A percentile compares a stretch with the other conserved stretches of the same genome.
Conservation (phyloP, 2,329 filamentous ascomycete genomes). For the Neurospora crassa region DNA sequence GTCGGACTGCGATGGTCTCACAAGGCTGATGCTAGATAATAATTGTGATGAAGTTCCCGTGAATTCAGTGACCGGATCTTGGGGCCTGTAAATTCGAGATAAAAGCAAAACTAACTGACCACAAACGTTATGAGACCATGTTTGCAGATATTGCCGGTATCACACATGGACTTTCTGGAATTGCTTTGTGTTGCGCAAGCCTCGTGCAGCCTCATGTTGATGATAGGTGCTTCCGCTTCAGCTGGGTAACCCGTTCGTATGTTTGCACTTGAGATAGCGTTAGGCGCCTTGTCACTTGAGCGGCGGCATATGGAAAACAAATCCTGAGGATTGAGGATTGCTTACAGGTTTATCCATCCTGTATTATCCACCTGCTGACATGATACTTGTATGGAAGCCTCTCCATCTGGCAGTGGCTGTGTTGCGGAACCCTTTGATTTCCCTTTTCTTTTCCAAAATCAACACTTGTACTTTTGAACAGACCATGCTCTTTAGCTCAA, state of each 20-base stretch:
- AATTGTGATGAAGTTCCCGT: not conserved
- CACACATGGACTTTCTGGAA: not conserved
- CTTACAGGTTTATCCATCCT: not conserved
- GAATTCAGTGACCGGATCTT: not conserved
- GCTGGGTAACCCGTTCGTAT: not conserved
- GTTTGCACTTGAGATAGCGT: not conserved
- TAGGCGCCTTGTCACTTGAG: not conserved
- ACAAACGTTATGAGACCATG: not conserved
- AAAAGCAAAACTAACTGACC: not conserved
- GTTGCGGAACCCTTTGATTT: not conserved
- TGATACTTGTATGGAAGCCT: no score
- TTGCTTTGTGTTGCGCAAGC: not conserved
- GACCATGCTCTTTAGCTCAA: not conserved
- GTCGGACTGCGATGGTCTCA: not conserved
- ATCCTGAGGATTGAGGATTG: not conserved
- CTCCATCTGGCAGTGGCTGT: not conserved
- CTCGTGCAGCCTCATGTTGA: not conserved
- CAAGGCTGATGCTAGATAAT: not conserved
- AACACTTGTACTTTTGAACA: not conserved
- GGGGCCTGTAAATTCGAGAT: not conserved
- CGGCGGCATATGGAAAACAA: not conserved
- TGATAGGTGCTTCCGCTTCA: not conserved
- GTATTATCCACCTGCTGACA: not conserved
- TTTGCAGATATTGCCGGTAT: not conserved
- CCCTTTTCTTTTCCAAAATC: not conserved